A percentile compares a stretch with the other conserved stretches of the same genome.
Evolutionary conservation across 306 rosid genomes (phyloP).

Genomic region (Trifolium pratense): DNA sequence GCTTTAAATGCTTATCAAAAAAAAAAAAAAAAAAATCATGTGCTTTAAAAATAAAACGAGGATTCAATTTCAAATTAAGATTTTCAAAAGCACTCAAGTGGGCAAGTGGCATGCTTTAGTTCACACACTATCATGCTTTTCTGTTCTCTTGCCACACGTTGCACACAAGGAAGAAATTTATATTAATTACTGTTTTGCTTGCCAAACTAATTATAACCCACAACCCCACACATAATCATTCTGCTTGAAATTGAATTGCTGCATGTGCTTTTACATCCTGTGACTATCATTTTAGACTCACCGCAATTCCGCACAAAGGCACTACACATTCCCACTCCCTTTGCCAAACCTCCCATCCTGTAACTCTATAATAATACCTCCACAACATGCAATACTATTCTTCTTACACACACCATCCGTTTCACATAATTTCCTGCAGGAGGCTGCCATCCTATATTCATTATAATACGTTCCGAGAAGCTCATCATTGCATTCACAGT

Average conservation of each 20-base stretch:
- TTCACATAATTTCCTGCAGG: too few relatives aligned
- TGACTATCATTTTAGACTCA: neutral
- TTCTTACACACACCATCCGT: too few relatives aligned
- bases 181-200: neutral
- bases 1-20: too few relatives aligned
- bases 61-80: conserved; percentile 7
- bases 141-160: conserved; percentile 34
- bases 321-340: too few relatives aligned
- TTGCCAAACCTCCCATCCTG: too few relatives aligned
- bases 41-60: neutral
- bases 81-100: conserved; percentile 26
- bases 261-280: neutral
- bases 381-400: too few relatives aligned
- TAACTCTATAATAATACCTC: too few relatives aligned
- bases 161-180: neutral
- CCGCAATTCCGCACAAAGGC: too few relatives aligned
- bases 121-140: conserved; percentile 7
- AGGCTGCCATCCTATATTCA: too few relatives aligned
- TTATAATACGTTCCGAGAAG: too few relatives aligned
- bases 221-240: neutral
- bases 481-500: too few relatives aligned
- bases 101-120: conserved; percentile 3
- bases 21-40: too few relatives aligned
- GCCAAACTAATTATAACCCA: neutral
- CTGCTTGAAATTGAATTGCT: neutral